phyloP scores from a whole-genome alignment of 2,329 filamentous ascomycete genomes.

The Botrytis aclada region DNA sequence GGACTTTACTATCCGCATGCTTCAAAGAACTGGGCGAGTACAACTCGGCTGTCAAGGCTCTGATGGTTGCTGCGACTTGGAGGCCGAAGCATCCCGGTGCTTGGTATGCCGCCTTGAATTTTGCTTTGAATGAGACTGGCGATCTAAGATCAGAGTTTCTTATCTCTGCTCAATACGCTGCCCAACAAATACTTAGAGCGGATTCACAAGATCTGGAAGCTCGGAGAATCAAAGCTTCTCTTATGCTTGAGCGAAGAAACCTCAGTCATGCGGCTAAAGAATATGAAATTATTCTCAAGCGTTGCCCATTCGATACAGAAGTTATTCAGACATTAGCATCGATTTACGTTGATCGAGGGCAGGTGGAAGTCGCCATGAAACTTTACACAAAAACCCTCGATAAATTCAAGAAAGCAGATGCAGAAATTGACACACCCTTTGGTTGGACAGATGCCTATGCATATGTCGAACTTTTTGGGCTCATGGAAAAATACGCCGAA shows the following conservation, averaged over 20 bases:
- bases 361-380: constrained; percentile 36
- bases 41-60: constrained; percentile 56
- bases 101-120: constrained; percentile 58
- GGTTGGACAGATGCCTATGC: constrained; percentile 81
- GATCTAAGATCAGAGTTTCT: constrained; percentile 47
- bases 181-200: constrained; percentile 56
- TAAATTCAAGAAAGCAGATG: constrained; percentile 27
- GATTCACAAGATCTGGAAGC: constrained; percentile 53
- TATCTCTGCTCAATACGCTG: constrained; percentile 56
- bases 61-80: constrained; percentile 60
- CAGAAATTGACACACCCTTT: constrained; percentile 24
- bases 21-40: constrained; percentile 58
- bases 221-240: constrained; percentile 56
- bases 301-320: constrained; percentile 46
- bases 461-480: constrained; percentile 76
- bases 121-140: constrained; percentile 51
- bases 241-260: constrained; percentile 55
- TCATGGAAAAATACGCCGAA: constrained; percentile 58
- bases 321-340: constrained; percentile 39
- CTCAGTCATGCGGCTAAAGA: constrained; percentile 53
- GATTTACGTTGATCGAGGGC: constrained; percentile 37
- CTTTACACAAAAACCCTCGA: constrained; percentile 38
- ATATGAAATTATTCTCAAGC: constrained; percentile 53
- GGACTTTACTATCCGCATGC: constrained; percentile 59
- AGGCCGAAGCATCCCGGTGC: constrained; percentile 57